Conservation (phyloP, 2,329 filamentous ascomycete genomes). For the Pseudocercospora macadamiae region DNA sequence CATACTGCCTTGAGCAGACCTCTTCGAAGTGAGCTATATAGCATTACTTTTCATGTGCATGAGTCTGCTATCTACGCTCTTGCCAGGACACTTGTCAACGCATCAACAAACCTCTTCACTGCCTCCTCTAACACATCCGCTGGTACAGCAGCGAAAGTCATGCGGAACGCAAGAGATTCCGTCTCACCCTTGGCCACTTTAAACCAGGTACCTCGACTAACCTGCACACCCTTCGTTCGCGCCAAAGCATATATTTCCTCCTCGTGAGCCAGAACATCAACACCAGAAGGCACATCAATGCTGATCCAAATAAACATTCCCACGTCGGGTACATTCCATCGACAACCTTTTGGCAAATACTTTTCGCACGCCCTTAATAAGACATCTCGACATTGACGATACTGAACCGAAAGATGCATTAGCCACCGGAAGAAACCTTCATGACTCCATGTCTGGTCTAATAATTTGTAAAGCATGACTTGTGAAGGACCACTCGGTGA, state of each 20-base stretch:
- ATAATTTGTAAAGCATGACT: conserved; percentile 37
- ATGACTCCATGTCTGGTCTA: conserved; percentile 40
- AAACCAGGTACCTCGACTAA: conserved; percentile 32
- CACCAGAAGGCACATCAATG: background rate
- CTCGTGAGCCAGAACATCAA: conserved; percentile 15
- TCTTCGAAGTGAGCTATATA: too few relatives aligned
- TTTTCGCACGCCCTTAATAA: conserved; percentile 34
- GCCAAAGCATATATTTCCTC: conserved; percentile 24
- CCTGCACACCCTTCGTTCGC: conserved; percentile 23
- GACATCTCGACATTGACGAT: conserved; percentile 29
- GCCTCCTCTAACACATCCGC: conserved; percentile 15
- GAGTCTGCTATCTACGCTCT: too few relatives aligned
- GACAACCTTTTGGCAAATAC: conserved; percentile 27
- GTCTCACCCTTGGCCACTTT: background rate
- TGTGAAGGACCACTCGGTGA: conserved; percentile 36
- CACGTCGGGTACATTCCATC: conserved; percentile 27
- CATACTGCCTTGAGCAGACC: too few relatives aligned
- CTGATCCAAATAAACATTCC: conserved; percentile 37
- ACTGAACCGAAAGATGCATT: conserved; percentile 28
- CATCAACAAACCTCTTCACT: conserved; percentile 15
- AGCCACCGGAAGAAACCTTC: conserved; percentile 38
- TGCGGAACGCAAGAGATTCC: conserved; percentile 1
- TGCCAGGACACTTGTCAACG: background rate
- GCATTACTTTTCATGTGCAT: too few relatives aligned
- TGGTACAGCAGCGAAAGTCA: conserved; percentile 18